These are phyloP conservation scores for Cerrena zonata DNA, from an alignment of 1,284 basidiomycete genomes.

Conservation along the genomic window DNA sequence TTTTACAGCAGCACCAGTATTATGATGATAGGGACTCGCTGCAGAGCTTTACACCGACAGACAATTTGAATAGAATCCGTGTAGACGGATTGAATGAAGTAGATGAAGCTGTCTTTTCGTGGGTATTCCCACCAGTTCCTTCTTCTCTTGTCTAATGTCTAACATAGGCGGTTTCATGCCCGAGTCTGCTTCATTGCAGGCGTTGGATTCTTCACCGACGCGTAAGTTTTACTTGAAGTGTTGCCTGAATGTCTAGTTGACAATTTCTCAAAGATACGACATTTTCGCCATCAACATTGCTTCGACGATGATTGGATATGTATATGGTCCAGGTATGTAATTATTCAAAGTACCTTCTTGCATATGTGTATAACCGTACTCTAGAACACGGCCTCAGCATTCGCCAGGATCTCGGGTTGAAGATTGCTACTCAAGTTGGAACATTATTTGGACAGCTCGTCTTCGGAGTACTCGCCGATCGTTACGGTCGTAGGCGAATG, in stretches of 20 bases:
- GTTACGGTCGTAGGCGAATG: conserved; percentile 49
- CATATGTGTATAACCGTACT: neutral
- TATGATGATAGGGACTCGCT: neutral
- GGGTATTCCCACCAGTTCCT: conserved; percentile 14
- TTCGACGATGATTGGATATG: conserved; percentile 73
- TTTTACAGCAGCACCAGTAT: neutral
- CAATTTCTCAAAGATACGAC: conserved; percentile 46
- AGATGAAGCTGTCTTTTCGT: conserved; percentile 49
- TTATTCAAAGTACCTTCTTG: neutral
- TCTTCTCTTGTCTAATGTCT: neutral
- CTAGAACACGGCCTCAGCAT: neutral
- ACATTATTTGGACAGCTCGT: conserved; percentile 55
- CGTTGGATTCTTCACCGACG: conserved; percentile 80
- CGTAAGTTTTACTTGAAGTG: conserved; percentile 33
- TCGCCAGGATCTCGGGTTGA: conserved; percentile 65
- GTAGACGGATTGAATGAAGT: conserved; percentile 50
- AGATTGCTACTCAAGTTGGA: conserved; percentile 65
- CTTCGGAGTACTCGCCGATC: conserved; percentile 54
- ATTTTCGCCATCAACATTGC: conserved; percentile 76
- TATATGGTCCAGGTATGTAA: conserved; percentile 19
- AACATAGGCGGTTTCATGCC: conserved; percentile 46
- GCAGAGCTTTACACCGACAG: neutral
- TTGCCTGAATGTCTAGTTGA: neutral
- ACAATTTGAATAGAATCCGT: conserved; percentile 10
- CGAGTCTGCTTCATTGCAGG: conserved; percentile 72